These are phyloP conservation scores for Capronia americana DNA, from an alignment of 2,329 filamentous ascomycete species.

Conservation along the genomic window DNA sequence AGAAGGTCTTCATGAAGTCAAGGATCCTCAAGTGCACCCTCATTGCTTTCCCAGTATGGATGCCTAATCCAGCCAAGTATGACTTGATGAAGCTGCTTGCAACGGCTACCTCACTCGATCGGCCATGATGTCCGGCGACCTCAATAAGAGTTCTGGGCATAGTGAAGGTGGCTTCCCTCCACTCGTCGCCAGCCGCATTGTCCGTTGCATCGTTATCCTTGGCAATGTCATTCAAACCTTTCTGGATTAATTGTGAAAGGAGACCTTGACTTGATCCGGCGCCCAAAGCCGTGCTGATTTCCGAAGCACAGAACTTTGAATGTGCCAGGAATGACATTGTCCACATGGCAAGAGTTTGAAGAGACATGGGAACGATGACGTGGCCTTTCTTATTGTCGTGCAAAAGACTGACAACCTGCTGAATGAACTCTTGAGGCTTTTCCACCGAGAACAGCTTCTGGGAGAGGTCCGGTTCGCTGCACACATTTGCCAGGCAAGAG, in stretches of 20 bases:
- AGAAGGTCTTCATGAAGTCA: constrained; percentile 84
- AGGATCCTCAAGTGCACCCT: constrained; percentile 83
- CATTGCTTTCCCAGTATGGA: constrained; percentile 81
- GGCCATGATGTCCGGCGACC: constrained; percentile 42
- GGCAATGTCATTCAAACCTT: constrained; percentile 83
- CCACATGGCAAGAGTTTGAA: constrained; percentile 82
- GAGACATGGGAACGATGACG: constrained; percentile 70
- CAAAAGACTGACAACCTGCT: constrained; percentile 89
- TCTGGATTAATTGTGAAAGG: constrained; percentile 88
- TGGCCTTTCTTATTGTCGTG: constrained; percentile 78
- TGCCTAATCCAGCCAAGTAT: constrained; percentile 83
- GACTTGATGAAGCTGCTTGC: constrained; percentile 81
- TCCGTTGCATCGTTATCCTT: constrained; percentile 63
- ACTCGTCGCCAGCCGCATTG: constrained; percentile 77
- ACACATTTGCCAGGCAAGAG: constrained; percentile 88
- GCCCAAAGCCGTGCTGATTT: constrained; percentile 88
- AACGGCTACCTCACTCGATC: constrained; percentile 82
- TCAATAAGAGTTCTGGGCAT: constrained; percentile 74
- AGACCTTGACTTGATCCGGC: constrained; percentile 97
- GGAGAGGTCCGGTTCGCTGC: constrained; percentile 80
- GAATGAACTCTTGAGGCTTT: constrained; percentile 84
- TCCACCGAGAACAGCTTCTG: constrained; percentile 87
- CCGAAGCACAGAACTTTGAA: constrained; percentile 75
- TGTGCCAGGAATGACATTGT: constrained; percentile 85
- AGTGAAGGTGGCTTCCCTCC: constrained; percentile 89